Evolutionary conservation across 805 yeast genomes (phyloP), one percentile per base, ranked within the genome.

Genomic region (Metschnikowia continentalis): DNA sequence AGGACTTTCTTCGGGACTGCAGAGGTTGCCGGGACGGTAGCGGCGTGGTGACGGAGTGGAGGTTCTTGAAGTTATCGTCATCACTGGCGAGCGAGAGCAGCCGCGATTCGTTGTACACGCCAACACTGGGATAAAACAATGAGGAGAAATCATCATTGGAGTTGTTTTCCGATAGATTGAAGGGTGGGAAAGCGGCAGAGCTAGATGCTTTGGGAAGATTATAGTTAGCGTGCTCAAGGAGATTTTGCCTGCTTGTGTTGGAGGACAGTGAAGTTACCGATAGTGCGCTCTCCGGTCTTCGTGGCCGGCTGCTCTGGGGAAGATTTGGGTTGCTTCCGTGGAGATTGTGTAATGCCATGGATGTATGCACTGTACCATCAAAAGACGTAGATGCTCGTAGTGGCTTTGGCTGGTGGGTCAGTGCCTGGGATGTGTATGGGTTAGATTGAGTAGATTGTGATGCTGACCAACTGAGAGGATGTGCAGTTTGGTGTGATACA

Each of bases 221-320:
- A 36, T 48, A 51, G 8, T 41, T 48, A 8, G 53, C 39, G 13
- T 54, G 19, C 33, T 58, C 61, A 20, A 58, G 44, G 10, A 51
- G 36, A 33, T 57, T 57, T 19, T 52, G 55, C 35, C 51, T 53
- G 46, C 56, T 53, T 10, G 61, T 55, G 33, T 56, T 62, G 39
- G 76, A 71, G 6, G 74, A 67, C 46, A 67, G 70, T 1, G 76
- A 72, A 6, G 74, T 62, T 5, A 71, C 58, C 6, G 76, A 72
- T 48, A 72, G 53, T 19, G 69, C 75, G 50, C 75, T 69, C 52
- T 72, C 75, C 3, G 78, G 76, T 32, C 77, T 50, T 38, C 63
- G 58, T 2, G 72, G 72, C 20, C 72, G 62, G 42, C 59, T 55
- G 35, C 8, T 23, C 43, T 40, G 43, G n/a, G 35, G 15, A 20